Evolutionary conservation across 345 rosid species (phyloP), one percentile per base, ranked within the genome.

Genomic region (Bruguiera gymnorhiza): DNA sequence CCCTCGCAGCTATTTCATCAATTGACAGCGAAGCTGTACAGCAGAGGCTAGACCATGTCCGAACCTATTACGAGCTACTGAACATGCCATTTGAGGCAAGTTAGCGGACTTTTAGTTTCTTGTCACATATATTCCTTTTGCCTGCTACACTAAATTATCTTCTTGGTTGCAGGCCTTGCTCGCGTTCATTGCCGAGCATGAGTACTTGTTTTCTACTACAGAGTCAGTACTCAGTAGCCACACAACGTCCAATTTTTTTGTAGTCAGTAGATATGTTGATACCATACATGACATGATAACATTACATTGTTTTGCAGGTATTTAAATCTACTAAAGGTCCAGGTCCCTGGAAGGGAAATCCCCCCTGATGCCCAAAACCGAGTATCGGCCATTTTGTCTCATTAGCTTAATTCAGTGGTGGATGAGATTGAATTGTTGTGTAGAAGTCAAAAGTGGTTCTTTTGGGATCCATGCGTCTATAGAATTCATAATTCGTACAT

Each of bases 41-140:
- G 69, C 88, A 86, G 78, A 89, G 79, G 78, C 73, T 96, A 65
- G 98, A 96, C 75, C 91, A 77, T 72, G 98, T 96, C 67, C 90
- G 98, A 23, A 85, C 91, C 61, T 96, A 90, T 76, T 96, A 81
- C 48, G 99, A 96, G 75, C 88, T 96, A 57, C 70, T 96, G 69
- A 96, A 96, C 81, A 90, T 96, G 98, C 96, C 97, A 73, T 92
- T 78, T 74, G 99, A 96, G 91, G 99, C 84, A 84, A 85, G 89
- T 58, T 69, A 58, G 58, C 59, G 32, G 23, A 72, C 57, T 30
- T 37, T 6, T 8, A 24, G 11, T 31, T 69, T 62, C 23, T 29
- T 73, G 20, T 56, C 1, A 6, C 51, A 3, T 6, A 39, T 21
- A 54, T 52, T n/a, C 18, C 21, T 32, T 53, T 63, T 27, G 19